Evolutionary conservation across 768 basidiomycete species (phyloP), one percentile per base, ranked within the genome.

Genomic region (Amanita polypyramis): DNA sequence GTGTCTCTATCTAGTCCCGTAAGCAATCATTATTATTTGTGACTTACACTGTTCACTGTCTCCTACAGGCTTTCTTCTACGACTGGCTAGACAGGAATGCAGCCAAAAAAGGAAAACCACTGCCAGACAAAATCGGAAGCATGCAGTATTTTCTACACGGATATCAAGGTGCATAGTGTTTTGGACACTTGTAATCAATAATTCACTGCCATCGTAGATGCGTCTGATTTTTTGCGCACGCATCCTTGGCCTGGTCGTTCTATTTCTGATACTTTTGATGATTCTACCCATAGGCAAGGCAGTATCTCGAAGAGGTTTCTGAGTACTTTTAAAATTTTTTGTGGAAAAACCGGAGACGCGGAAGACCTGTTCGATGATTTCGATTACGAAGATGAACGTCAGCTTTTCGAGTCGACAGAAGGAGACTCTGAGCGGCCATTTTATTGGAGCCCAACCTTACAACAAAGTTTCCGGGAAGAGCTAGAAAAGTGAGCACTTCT

Each of bases 111-210:
- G 87, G 85, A 5, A 89, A 90, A 58, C 73, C 75, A 1, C 62
- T 93, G 15, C 88, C 88, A 19, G 87, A 86, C 51, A 95, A 95
- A 66, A 82, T 92, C 43, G 92, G 92, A 6, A 88, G 85, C 56
- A 82, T 92, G 79, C 92, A 95, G 58, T 81, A 79, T 47, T 94
- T 95, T 64, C 65, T 93, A 57, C 78, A 88, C 54, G 90, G 91
- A 11, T 94, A 74, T 58, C 76, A 79, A 66, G 88, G 88, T 79
- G 55, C 38, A 23, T 41, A 49, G 4, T 25, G 27, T 11, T n/a
- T 33, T 20, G 9, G 19, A 30, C 36, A 29, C 9, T n/a, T 34
- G 40, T 41, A 21, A 20, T 42, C 34, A 19, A 27, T 15, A 5
- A 25, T 25, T 37, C 3, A 19, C 21, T 17, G 20, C 38, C 41